Evolutionary conservation across 1,284 basidiomycete genomes (phyloP).

Genomic region (Sphaerobolus stellatus): DNA sequence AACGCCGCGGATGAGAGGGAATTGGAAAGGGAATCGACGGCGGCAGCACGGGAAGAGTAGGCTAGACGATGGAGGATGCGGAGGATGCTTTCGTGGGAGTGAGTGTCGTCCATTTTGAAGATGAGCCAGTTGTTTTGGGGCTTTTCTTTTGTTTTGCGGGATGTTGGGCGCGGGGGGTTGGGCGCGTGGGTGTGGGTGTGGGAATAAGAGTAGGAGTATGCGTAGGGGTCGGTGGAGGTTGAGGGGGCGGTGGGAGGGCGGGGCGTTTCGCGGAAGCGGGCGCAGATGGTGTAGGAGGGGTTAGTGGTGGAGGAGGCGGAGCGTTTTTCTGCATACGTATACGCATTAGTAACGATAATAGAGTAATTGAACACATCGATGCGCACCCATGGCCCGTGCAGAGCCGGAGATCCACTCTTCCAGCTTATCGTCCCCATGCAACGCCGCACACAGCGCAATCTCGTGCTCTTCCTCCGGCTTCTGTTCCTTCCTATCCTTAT

Average conservation of each 20-base stretch:
- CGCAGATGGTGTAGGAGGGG: background rate
- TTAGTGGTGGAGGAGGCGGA: too few species aligned
- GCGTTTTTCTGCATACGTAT: too few species aligned
- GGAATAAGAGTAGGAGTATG: too few species aligned
- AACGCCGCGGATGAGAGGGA: background rate
- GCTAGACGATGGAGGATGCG: conserved; percentile 10
- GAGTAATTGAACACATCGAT: too few species aligned
- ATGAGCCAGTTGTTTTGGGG: background rate
- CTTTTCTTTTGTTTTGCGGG: background rate
- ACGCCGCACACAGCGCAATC: background rate
- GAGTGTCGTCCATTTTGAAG: background rate
- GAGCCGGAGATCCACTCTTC: too few species aligned
- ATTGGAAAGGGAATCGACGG: background rate
- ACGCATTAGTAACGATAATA: too few species aligned
- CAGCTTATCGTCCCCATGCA: conserved; percentile 9
- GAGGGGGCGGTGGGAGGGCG: background rate
- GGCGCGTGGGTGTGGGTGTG: background rate
- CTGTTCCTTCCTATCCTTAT: conserved; percentile 37
- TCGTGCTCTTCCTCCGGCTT: background rate
- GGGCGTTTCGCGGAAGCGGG: background rate
- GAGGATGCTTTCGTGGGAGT: conserved; percentile 5
- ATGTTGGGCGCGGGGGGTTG: background rate
- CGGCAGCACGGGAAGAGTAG: background rate
- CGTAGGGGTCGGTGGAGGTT: too few species aligned
- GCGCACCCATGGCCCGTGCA: too few species aligned